Percentiles rank a stretch among this genome's conserved stretches.
phyloP scores from a whole-genome alignment of 352 stramenopile genomes.

The Phytophthora pseudosyringae region DNA sequence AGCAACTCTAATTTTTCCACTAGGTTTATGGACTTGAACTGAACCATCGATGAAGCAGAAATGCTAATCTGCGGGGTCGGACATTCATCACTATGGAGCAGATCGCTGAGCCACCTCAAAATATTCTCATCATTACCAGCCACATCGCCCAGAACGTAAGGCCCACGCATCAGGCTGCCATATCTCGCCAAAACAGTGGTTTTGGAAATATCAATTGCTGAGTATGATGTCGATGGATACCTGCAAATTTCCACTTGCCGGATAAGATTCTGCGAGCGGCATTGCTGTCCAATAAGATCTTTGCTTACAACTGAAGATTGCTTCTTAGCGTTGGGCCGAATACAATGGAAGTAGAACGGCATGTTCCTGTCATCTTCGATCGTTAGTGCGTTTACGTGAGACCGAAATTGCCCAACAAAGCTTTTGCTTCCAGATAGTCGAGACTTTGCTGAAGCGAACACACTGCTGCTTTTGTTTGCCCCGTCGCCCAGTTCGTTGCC shows the following conservation, averaged over 20 bases:
- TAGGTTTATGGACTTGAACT: constrained; percentile 36
- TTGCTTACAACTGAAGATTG: constrained; percentile 35
- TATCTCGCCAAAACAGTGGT: constrained; percentile 38
- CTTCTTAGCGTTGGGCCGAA: constrained; percentile 47
- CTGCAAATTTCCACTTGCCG: constrained; percentile 41
- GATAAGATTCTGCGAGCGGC: constrained; percentile 41
- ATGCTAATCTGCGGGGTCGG: constrained; percentile 15
- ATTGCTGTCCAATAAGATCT: constrained; percentile 40
- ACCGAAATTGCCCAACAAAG: constrained; percentile 54
- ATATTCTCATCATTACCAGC: constrained; percentile 22
- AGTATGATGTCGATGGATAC: constrained; percentile 24
- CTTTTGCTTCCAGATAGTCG: constrained; percentile 30
- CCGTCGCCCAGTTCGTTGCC: not conserved
- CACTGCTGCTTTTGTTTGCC: constrained; percentile 2
- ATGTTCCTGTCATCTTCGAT: constrained; percentile 23
- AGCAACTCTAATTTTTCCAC: constrained; percentile 52
- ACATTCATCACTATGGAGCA: constrained; percentile 18
- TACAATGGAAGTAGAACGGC: constrained; percentile 63
- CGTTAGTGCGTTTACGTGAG: constrained; percentile 38
- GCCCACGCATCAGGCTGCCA: constrained; percentile 27
- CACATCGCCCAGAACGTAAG: constrained; percentile 16
- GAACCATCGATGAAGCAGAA: constrained; percentile 23
- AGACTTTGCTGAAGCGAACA: not conserved
- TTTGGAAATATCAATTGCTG: constrained; percentile 35
- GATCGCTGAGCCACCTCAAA: constrained; percentile 18